Conservation (phyloP, 139 green algal species). For the Edaphochlamys debaryana region DNA sequence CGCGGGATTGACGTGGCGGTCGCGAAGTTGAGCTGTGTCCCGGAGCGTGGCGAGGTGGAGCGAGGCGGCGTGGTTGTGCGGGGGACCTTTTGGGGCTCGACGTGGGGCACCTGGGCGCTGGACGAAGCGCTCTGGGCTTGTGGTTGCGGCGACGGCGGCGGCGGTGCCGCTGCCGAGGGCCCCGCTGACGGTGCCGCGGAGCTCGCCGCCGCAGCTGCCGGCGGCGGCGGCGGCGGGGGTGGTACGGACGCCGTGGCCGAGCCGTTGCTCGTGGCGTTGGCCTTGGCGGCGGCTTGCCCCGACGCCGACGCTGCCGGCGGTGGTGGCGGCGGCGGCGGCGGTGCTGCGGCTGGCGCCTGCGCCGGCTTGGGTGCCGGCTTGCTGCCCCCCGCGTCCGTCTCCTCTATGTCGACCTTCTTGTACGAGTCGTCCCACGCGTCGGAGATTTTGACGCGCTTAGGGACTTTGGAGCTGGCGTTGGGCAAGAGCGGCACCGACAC, state of each 20-base stretch:
- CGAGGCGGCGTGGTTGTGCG: not conserved
- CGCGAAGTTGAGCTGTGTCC: not conserved
- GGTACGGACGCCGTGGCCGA: too few relatives aligned
- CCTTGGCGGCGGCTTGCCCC: not conserved
- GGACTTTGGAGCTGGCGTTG: not conserved
- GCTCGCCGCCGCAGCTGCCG: too few relatives aligned
- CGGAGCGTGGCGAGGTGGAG: not conserved
- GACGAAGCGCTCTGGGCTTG: too few relatives aligned
- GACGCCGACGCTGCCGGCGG: not conserved
- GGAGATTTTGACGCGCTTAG: slow-evolving; percentile 23
- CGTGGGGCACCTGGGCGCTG: too few relatives aligned
- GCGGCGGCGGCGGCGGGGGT: too few relatives aligned
- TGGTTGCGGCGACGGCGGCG: not conserved
- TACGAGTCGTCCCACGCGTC: slow-evolving; percentile 42
- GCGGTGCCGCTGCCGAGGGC: not conserved
- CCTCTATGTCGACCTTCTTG: slow-evolving; percentile 32
- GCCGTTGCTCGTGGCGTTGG: too few relatives aligned
- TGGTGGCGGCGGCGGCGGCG: not conserved
- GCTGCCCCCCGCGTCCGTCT: not conserved
- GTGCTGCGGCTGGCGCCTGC: not conserved
- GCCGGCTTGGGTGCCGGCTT: not conserved
- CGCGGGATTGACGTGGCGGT: slow-evolving; percentile 1
- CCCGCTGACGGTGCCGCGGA: too few relatives aligned
- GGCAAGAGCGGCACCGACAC: slow-evolving; percentile 30
- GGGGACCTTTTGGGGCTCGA: too few relatives aligned